Evolutionary conservation across 257 asterid species (phyloP), one percentile per base, ranked within the genome.

Genomic region (Jacaranda copaia): DNA sequence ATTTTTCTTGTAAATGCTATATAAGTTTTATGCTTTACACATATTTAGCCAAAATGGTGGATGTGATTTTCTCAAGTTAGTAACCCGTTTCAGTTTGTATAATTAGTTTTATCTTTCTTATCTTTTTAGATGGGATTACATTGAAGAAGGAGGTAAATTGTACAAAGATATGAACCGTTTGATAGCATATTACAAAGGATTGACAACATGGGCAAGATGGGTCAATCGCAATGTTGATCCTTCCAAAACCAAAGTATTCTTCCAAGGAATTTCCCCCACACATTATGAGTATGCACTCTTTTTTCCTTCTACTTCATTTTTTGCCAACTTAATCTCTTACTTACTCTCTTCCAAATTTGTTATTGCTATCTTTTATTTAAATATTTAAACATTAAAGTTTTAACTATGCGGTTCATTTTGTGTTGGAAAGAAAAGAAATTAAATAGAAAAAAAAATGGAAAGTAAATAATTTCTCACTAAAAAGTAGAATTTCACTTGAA

Each of bases 121-220:
- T 15, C 5, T 48, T 35, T 11, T 76, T 84, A 95, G 99, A 48
- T 95, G 98, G 98, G 80, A 91, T 83, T 95, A 88, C 75, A 84
- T 95, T 40, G 88, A 91, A 84, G 92, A 91, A 3, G 88, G 92
- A 38, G 88, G 85, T 6, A 91, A 75, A 72, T 42, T 89, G 71
- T 83, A 73, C 86, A 95, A 86, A 81, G 99, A 95, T 49, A 91
- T 90, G 94, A 91, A 95, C 87, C 97, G 97, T 7, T 61, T 91
- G 90, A 56, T 92, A 19, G 97, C 97, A 45, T 95, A 81, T 59
- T 95, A 95, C 81, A 91, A 84, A 84, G 99, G 98, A 40, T 49
- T 95, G 92, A 87, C 89, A 12, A 95, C 99, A 6, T 93, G 99
- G 99, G 96, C 96, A 0, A 75, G 91, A 85, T 95, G 99, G 99